phyloP scores from a whole-genome alignment of 2,329 filamentous ascomycete species.

The Fusarium beomiforme region DNA sequence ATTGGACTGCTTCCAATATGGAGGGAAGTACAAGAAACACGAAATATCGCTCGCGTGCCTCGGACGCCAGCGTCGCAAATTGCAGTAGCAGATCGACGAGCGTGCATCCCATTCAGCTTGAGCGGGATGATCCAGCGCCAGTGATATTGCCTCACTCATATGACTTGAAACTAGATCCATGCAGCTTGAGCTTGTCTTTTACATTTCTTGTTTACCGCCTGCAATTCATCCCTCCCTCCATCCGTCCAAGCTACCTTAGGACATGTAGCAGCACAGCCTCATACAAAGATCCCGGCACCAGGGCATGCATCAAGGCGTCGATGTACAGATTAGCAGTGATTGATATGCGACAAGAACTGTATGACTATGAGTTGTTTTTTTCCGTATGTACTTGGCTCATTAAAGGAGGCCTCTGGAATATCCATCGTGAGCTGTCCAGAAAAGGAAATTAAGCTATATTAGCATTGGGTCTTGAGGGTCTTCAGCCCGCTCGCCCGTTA shows the following conservation, averaged over 20 bases:
- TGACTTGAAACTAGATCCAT: slow-evolving; percentile 20
- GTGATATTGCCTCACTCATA: slow-evolving; percentile 26
- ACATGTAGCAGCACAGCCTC: slow-evolving; percentile 32
- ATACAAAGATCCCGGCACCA: slow-evolving; percentile 18
- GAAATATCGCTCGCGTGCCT: slow-evolving; percentile 33
- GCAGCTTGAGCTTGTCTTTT: neutral
- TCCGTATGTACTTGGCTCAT: neutral
- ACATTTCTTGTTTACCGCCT: slow-evolving; percentile 10
- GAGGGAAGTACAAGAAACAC: neutral
- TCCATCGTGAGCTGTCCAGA: slow-evolving; percentile 18
- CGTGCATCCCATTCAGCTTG: neutral
- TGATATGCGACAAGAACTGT: neutral
- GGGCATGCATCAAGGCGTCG: slow-evolving; percentile 4
- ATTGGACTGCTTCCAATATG: neutral
- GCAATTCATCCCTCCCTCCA: slow-evolving; percentile 17
- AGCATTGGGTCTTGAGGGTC: slow-evolving; percentile 10
- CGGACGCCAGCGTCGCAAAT: neutral
- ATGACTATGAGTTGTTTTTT: slow-evolving; percentile 33
- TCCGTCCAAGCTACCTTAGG: slow-evolving; percentile 2
- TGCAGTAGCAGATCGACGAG: slow-evolving; percentile 20
- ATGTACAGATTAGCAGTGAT: neutral
- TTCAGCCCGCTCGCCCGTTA: slow-evolving; percentile 6
- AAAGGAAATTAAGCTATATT: slow-evolving; percentile 28
- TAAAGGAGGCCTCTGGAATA: slow-evolving; percentile 28
- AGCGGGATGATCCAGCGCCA: neutral